Evolutionary conservation across 225 moss, liverwort and hornwort genomes (phyloP), one percentile per base, ranked within the genome.

Genomic region (Anthoceros angustus): DNA sequence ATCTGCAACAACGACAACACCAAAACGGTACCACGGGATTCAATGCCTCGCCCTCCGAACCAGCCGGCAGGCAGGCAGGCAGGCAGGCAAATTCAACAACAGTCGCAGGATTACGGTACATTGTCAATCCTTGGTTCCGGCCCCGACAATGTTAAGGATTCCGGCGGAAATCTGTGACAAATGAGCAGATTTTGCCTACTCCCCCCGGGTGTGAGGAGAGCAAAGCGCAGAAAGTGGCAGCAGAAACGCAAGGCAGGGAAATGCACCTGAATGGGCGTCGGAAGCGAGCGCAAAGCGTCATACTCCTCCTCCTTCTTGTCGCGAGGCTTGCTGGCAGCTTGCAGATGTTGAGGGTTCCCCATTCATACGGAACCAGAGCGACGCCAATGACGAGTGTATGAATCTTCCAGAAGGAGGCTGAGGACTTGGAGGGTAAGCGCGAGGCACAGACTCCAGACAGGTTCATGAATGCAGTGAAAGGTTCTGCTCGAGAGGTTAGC

Each of bases 1-100:
- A 90, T 73, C 94, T 94, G 81, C 71, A 70, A 12, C n/a, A 55
- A 64, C 14, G 66, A 64, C 21, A 26, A 66, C 62, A 46, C 49
- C 15, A 50, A n/a, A n/a, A n/a, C n/a, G n/a, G 49, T 12, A 50
- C 49, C 5, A 16, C 7, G 18, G 55, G 14, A 55, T 15, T 55
- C 55, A 55, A 32, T 4, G 4, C 32, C 4, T 32, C 32, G 4
- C 4, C 32, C 32, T 32, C 32, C 32, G 4, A 32, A 32, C 2
- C 32, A 32, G 32, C 32, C n/a, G n/a, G n/a, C n/a, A n/a, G n/a
- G n/a, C n/a, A n/a, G 32, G 32, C 32, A 32, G 4, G 32, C 32
- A 32, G 32, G 32, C 32, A 32, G 32, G 32, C 32, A 32, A 32
- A 32, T 32, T 32, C 32, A 32, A 32, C 32, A 4, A 32, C 32